Evolutionary conservation across 2,329 filamentous ascomycete species (phyloP).

Genomic region (Arachnomyces sp.): DNA sequence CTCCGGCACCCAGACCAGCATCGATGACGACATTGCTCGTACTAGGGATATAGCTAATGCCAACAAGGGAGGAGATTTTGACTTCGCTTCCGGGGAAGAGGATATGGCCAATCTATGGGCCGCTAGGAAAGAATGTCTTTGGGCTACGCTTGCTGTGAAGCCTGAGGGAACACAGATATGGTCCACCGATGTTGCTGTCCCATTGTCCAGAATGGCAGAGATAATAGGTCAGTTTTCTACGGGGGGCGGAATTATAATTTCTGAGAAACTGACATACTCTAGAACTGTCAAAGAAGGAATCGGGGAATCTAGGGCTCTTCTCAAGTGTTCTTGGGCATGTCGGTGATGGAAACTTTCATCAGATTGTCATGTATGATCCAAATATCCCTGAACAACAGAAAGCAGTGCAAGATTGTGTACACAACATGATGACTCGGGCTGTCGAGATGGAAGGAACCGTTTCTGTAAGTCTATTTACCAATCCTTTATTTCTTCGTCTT

Average conservation of each 20-base stretch:
- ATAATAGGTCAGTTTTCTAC: conserved; percentile 49
- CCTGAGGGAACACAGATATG: conserved; percentile 61
- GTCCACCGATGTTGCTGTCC: conserved; percentile 82
- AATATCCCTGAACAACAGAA: conserved; percentile 59
- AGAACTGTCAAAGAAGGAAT: conserved; percentile 60
- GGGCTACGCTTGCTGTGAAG: conserved; percentile 64
- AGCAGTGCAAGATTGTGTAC: conserved; percentile 63
- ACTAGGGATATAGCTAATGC: conserved; percentile 60
- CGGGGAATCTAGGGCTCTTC: conserved; percentile 50
- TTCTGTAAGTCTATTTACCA: conserved; percentile 43
- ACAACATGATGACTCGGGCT: conserved; percentile 78
- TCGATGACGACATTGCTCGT: conserved; percentile 70
- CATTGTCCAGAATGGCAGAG: conserved; percentile 63
- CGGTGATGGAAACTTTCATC: conserved; percentile 72
- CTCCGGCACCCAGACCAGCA: conserved; percentile 58
- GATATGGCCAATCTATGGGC: conserved; percentile 76
- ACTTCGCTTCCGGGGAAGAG: conserved; percentile 62
- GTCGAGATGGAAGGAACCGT: conserved; percentile 81
- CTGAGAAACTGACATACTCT: conserved; percentile 10
- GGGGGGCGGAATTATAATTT: conserved; percentile 3
- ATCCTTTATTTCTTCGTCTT: conserved; percentile 2
- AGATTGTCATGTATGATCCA: conserved; percentile 18
- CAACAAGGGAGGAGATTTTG: conserved; percentile 56
- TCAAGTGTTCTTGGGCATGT: conserved; percentile 64
- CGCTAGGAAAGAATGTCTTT: conserved; percentile 75